phyloP scores from a whole-genome alignment of 345 rosid genomes.

The Heritiera fomes region DNA sequence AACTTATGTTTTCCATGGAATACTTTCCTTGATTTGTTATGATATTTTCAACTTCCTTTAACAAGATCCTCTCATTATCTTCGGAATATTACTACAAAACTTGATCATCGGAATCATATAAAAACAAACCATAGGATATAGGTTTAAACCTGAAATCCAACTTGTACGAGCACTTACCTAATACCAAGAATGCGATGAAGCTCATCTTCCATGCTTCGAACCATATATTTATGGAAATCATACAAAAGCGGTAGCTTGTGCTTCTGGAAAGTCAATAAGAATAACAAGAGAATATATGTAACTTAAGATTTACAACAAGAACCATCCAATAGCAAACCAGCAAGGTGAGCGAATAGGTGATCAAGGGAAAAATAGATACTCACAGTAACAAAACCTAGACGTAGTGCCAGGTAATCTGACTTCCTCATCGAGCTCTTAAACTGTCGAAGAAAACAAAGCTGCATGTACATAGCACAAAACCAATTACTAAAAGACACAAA shows the following conservation, averaged over 20 bases:
- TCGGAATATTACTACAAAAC: too few species aligned
- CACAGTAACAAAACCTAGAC: conserved; percentile 83
- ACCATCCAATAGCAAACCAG: background rate
- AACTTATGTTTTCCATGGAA: too few species aligned
- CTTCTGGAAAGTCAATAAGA: conserved; percentile 53
- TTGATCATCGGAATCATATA: too few species aligned
- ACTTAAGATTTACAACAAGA: background rate
- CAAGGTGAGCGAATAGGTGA: background rate
- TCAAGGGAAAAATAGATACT: conserved; percentile 33
- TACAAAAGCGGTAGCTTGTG: conserved; percentile 82
- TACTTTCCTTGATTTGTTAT: too few species aligned
- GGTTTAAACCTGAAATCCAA: background rate
- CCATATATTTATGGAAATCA: conserved; percentile 89
- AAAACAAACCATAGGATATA: background rate
- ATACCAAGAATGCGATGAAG: conserved; percentile 93
- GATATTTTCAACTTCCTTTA: too few species aligned
- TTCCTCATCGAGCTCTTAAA: conserved; percentile 72
- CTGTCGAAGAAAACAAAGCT: conserved; percentile 89
- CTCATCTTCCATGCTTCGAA: conserved; percentile 97
- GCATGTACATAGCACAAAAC: conserved; percentile 22
- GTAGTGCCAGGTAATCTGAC: conserved; percentile 88
- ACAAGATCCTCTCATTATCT: too few species aligned
- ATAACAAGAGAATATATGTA: background rate
- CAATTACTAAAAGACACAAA: background rate
- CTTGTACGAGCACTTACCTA: conserved; percentile 48